Conservation (phyloP, 2,329 filamentous ascomycete species). For the Didymella pomorum region DNA sequence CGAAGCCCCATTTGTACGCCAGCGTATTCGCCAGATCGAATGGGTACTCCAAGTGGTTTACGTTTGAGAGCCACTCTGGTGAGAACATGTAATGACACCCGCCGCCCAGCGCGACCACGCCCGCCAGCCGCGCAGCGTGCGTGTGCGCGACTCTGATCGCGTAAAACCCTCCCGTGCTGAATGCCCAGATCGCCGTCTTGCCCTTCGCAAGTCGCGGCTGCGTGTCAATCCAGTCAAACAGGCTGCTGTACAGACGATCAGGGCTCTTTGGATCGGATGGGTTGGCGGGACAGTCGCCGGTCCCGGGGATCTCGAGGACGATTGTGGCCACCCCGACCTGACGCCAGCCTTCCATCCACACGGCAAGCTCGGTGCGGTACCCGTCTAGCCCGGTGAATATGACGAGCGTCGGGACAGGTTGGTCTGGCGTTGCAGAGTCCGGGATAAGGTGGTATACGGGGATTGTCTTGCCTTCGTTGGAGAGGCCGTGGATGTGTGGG, state of each 20-base stretch:
- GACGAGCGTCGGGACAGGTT: conserved; percentile 61
- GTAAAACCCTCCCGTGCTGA: conserved; percentile 67
- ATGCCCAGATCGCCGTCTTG: conserved; percentile 63
- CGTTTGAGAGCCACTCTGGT: conserved; percentile 61
- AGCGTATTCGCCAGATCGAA: conserved; percentile 64
- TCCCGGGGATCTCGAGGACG: conserved; percentile 65
- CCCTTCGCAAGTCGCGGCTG: conserved; percentile 59
- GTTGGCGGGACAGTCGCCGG: conserved; percentile 63
- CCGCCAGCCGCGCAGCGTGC: conserved; percentile 60
- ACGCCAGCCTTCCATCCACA: conserved; percentile 61
- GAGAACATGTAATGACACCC: conserved; percentile 66
- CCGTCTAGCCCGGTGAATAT: conserved; percentile 68
- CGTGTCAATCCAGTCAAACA: conserved; percentile 63
- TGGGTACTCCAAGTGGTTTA: conserved; percentile 66
- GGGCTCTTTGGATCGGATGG: conserved; percentile 57
- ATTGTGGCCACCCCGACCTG: conserved; percentile 59
- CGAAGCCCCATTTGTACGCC: conserved; percentile 58
- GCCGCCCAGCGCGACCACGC: conserved; percentile 63
- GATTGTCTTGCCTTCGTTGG: conserved; percentile 63
- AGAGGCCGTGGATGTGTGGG: conserved; percentile 62
- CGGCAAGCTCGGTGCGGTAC: conserved; percentile 64
- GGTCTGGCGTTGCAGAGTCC: conserved; percentile 49
- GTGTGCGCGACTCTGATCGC: conserved; percentile 66
- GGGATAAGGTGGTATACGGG: conserved; percentile 73
- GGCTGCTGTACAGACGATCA: conserved; percentile 62